phyloP scores from a whole-genome alignment of 306 rosid species.

The Amphicarpaea edgeworthii region DNA sequence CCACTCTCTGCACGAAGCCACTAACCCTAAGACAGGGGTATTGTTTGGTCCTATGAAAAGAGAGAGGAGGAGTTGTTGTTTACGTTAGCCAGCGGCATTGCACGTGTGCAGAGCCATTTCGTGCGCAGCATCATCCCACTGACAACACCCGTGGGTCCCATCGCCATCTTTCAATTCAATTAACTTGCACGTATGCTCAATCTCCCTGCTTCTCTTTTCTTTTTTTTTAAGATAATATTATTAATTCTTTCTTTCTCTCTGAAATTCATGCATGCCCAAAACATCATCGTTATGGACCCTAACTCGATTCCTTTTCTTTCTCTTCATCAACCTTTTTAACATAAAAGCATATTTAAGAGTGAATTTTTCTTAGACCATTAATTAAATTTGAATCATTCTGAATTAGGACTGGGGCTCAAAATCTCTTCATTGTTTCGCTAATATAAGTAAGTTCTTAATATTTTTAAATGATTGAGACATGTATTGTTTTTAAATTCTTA shows the following conservation, averaged over 20 bases:
- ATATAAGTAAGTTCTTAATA: neutral
- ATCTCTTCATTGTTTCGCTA: neutral
- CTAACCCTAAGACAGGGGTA: too few relatives aligned
- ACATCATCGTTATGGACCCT: slow-evolving; percentile 17
- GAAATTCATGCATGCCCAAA: slow-evolving; percentile 35
- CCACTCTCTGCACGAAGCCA: too few relatives aligned
- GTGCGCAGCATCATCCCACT: slow-evolving; percentile 49
- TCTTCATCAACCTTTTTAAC: too few relatives aligned
- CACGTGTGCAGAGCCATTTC: slow-evolving; percentile 71
- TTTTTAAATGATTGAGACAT: neutral
- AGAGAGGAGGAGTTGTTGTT: slow-evolving; percentile 1
- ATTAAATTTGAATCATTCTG: too few relatives aligned
- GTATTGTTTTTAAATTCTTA: neutral
- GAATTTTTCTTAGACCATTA: too few relatives aligned
- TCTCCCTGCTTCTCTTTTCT: slow-evolving; percentile 14
- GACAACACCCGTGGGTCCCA: slow-evolving; percentile 43
- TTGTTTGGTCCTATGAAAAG: too few relatives aligned
- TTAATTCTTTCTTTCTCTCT: slow-evolving; percentile 25
- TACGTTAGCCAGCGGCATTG: slow-evolving; percentile 49
- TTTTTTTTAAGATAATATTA: slow-evolving; percentile 25
- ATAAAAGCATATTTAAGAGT: too few relatives aligned
- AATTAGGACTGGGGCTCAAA: too few relatives aligned
- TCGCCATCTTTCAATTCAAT: neutral
- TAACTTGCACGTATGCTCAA: slow-evolving; percentile 57
- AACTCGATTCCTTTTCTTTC: neutral